Evolutionary conservation across 2,329 filamentous ascomycete genomes (phyloP).

Genomic region (Epichloe bromicola): DNA sequence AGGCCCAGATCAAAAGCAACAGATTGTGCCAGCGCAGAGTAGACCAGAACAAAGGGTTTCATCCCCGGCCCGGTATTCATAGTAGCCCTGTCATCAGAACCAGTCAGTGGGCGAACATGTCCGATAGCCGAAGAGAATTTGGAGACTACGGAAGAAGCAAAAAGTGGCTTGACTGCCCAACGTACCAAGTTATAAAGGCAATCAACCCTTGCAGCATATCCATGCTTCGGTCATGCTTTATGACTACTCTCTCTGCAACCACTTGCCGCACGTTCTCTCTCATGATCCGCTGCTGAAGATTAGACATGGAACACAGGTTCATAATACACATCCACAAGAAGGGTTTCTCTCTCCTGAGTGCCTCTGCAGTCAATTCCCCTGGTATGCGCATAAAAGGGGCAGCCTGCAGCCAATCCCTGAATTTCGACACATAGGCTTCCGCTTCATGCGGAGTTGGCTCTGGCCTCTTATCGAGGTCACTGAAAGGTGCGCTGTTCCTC

Average conservation of each 20-base stretch:
- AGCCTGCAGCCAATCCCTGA: conserved; percentile 27
- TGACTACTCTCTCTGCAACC: conserved; percentile 31
- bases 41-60: conserved; percentile 32
- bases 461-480: conserved; percentile 11
- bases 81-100: conserved; percentile 20
- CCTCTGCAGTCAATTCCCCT: conserved; percentile 20
- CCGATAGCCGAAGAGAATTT: too few relatives aligned
- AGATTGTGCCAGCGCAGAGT: conserved; percentile 28
- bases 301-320: conserved; percentile 30
- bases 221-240: conserved; percentile 34
- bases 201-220: conserved; percentile 41
- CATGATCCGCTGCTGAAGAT: conserved; percentile 25
- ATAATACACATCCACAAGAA: conserved; percentile 39
- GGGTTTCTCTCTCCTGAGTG: conserved; percentile 28
- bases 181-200: conserved; percentile 7
- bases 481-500: not conserved
- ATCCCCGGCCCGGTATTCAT: conserved; percentile 21
- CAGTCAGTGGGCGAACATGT: too few relatives aligned
- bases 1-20: conserved; percentile 34
- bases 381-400: conserved; percentile 33
- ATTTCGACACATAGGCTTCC: conserved; percentile 26
- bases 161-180: not conserved
- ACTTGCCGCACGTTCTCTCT: conserved; percentile 29
- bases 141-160: too few relatives aligned
- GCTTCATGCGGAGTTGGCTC: conserved; percentile 24